Base-by-base conservation (phyloP, 2,329 filamentous ascomycete genomes). In the Talaromyces pinophilus region DNA sequence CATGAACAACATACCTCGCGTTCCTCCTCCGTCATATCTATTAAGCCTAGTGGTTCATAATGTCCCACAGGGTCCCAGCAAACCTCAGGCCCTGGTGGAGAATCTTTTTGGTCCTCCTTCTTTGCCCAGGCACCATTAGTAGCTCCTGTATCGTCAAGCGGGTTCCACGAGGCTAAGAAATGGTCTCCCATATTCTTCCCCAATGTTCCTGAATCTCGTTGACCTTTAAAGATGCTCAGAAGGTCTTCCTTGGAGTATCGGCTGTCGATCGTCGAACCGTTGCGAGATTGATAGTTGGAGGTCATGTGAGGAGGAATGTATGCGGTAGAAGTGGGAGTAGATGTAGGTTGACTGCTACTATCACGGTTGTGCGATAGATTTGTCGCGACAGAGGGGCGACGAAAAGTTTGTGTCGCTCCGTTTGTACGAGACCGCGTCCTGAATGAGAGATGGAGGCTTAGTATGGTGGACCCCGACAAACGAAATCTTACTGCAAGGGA, bases 1-100 rank as follows among this genome's bases (percentile, higher is more conserved):
- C 54, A 62, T 55, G 38, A 63, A 33, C 17, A 5, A 59, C 64
- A 66, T 73, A 89, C 87, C 81, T 89, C 86, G 80, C 82, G 86
- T 78, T 90, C 88, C 63, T 88, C 86, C 57, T 89, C 86, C 38
- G 83, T 86, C 87, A 96, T 88, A 52, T 91, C 88, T 68, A 87
- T 84, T 70, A 97, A 77, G 35, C 88, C 88, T 70, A 97, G 82
- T 6, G 93, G 92, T 69, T 87, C 85, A 54, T 88, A 84, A 63
- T 85, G 85, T 28, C 91, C 92, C 67, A 85, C 85, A 67, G 86
- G 80, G 74, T 96, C 92, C 95, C 94, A 99, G 78, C 93, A 98
- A 50, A 94, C 87, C 69, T 95, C 92, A n/a, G 93, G 92, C 54
- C 94, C 93, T 73, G 91, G 87, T 67, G 88, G 88, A 69, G 85